phyloP scores from a whole-genome alignment of 179 eudicot species.

The Beta lomatogona region DNA sequence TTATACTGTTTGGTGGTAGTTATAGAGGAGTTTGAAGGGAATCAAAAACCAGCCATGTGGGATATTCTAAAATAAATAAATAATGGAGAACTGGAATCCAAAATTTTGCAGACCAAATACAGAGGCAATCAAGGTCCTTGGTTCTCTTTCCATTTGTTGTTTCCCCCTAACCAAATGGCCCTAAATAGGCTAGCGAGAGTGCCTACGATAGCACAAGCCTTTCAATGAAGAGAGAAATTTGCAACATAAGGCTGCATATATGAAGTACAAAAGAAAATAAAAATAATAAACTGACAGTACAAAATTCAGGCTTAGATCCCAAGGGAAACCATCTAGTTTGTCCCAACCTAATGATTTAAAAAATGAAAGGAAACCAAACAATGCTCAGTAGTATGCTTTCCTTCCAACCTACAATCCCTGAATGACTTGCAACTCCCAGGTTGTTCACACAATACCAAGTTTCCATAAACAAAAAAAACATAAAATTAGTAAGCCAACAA shows the following conservation, averaged over 20 bases:
- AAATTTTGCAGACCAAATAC: too few species aligned
- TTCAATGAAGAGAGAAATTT: not conserved
- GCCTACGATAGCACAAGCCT: conserved; percentile 1
- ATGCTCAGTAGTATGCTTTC: not conserved
- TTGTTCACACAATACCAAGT: not conserved
- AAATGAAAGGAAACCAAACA: not conserved
- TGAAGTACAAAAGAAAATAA: not conserved
- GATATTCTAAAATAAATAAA: too few species aligned
- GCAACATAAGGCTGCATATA: not conserved
- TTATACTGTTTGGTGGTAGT: too few species aligned
- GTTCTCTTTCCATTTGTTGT: too few species aligned
- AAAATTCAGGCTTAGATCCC: not conserved
- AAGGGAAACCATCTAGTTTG: not conserved
- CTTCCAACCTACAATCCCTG: not conserved
- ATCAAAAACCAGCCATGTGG: too few species aligned
- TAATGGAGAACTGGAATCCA: too few species aligned
- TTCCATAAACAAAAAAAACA: not conserved
- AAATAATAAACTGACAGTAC: not conserved
- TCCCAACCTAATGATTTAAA: too few species aligned
- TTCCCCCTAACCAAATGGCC: not conserved
- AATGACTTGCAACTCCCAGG: not conserved
- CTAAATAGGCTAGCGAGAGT: not conserved
- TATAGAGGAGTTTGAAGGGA: too few species aligned
- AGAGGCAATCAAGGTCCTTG: too few species aligned
- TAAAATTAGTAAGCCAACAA: not conserved